These are phyloP conservation scores for Phlebopus sp. DNA, from an alignment of 1,284 basidiomycete species.

Conservation along the genomic window DNA sequence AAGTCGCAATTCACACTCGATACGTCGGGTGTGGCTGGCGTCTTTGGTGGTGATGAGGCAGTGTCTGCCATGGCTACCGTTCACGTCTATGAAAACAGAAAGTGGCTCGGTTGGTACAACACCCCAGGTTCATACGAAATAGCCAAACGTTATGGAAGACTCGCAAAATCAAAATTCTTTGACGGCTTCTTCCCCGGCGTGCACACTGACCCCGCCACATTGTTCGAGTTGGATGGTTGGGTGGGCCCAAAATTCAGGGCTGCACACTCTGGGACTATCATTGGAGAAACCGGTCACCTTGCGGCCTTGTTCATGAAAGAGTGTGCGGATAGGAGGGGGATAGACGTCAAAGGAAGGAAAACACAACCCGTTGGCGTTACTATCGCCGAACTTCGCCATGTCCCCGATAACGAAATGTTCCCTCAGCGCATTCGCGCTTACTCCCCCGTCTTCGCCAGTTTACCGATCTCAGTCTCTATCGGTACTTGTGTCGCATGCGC, in stretches of 20 bases:
- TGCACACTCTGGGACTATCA: constrained; percentile 26
- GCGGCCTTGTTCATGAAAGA: constrained; percentile 24
- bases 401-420: constrained; percentile 13
- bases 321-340: constrained; percentile 12
- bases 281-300: constrained; percentile 28
- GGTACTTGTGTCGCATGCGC: constrained; percentile 22
- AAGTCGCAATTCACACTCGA: constrained; percentile 23
- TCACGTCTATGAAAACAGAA: constrained; percentile 29
- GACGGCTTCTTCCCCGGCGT: constrained; percentile 31
- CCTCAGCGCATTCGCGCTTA: constrained; percentile 21
- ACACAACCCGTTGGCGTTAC: constrained; percentile 26
- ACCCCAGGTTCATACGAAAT: constrained; percentile 34
- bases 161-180: constrained; percentile 29
- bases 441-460: constrained; percentile 22
- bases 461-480: constrained; percentile 28
- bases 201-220: constrained; percentile 24
- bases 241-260: constrained; percentile 29
- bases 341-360: constrained; percentile 22
- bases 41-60: constrained; percentile 35
- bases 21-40: constrained; percentile 29
- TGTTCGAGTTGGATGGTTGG: constrained; percentile 29
- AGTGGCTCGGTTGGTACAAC: constrained; percentile 36
- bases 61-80: constrained; percentile 35
- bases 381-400: constrained; percentile 19
- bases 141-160: constrained; percentile 28